Conservation (phyloP, 2,329 filamentous ascomycete species). For the Emmonsia crescens region DNA sequence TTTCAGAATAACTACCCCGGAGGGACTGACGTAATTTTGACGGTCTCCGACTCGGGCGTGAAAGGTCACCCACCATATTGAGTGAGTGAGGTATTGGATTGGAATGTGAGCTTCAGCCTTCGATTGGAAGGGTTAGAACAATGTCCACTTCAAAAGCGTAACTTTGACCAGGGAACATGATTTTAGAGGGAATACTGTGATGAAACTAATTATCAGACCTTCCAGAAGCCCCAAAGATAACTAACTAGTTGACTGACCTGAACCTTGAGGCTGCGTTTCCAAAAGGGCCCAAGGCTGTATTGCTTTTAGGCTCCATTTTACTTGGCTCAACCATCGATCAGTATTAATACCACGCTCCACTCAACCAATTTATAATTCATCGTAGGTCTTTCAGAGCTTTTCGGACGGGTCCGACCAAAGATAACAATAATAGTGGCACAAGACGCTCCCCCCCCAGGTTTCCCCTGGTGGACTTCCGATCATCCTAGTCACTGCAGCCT, state of each 20-base stretch:
- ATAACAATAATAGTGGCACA: neutral
- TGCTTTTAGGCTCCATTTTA: neutral
- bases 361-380: neutral
- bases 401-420: neutral
- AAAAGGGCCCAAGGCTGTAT: neutral
- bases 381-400: neutral
- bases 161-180: neutral
- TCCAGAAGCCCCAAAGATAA: neutral
- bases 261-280: neutral
- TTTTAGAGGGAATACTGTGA: neutral
- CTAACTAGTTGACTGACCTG: neutral
- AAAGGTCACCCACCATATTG: neutral
- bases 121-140: neutral
- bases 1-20: neutral
- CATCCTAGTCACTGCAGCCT: neutral
- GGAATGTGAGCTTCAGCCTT: neutral
- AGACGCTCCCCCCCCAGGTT: neutral
- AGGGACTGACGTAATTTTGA: neutral
- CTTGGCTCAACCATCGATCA: conserved; percentile 1
- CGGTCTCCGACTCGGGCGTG: neutral
- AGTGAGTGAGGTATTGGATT: too few species aligned
- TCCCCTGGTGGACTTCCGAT: neutral
- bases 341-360: conserved; percentile 2
- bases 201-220: neutral
- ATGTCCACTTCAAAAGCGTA: too few species aligned